Evolutionary conservation across 148 eudicot species (phyloP), one percentile per base, ranked within the genome.

Genomic region (Camellia granthamiana): DNA sequence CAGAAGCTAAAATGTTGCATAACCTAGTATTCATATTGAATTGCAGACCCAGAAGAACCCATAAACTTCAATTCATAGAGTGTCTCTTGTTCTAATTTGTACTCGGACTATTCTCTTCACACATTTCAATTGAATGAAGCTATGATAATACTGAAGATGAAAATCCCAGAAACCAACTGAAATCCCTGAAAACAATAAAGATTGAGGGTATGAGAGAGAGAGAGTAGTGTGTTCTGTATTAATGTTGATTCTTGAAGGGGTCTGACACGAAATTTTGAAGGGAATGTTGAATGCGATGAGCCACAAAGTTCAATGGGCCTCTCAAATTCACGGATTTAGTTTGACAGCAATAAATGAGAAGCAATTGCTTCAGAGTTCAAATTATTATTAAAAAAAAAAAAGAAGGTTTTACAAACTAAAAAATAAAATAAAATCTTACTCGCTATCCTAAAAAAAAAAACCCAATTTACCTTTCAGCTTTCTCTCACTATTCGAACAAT

Each of bases 271-370:
- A 82, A 44, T 15, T 72, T 55, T 47, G 6, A 54, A 64, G 80
- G 73, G 58, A 72, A 72, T 42, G 49, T 78, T 80, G 61, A 83
- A 83, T 75, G 85, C 83, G n/a, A 79, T 13, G 75, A 47, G 56
- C 72, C 63, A 77, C 7, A 49, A 79, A 67, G 11, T 69, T 43
- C 43, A 81, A 55, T 41, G 19, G 76, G 38, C 14, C 79, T 12
- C 42, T 13, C 67, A 44, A 41, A 74, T 12, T 76, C 80, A 83
- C 83, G 86, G 83, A 55, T 60, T 56, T 30, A n/a, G 65, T 44
- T 55, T 72, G 73, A 55, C 18, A 21, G 46, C 81, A 87, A 77
- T 88, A 70, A 88, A 83, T 86, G 86, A 86, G 65, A 73, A 78
- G 84, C 78, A 72, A 62, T 72, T 81, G 82, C 86, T 81, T 81